Conservation (phyloP, 441 rosid species). For the Daphne laureola region DNA sequence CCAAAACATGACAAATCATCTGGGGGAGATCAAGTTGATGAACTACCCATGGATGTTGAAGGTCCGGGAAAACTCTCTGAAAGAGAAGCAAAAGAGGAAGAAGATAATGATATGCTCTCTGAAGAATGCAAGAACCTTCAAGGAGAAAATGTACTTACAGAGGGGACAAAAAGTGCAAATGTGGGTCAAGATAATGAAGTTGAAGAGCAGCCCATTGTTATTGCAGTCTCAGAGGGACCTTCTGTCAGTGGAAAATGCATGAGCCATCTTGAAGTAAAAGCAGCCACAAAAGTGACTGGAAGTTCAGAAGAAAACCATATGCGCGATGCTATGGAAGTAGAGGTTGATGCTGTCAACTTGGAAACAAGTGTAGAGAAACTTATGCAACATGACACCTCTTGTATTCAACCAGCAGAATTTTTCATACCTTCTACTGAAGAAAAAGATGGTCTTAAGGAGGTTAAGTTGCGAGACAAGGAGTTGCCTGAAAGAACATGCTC, state of each 20-base stretch:
- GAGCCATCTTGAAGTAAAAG: conserved; percentile 23
- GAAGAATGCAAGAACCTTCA: conserved; percentile 17
- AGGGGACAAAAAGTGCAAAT: neutral
- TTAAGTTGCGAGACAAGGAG: conserved; percentile 3
- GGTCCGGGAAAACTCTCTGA: conserved; percentile 15
- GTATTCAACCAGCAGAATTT: conserved; percentile 15
- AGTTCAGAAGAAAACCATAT: conserved; percentile 19
- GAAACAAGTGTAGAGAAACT: conserved; percentile 37
- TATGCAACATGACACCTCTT: conserved; percentile 19
- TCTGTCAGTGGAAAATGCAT: conserved; percentile 17
- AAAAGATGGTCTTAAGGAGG: conserved; percentile 15
- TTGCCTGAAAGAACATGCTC: neutral
- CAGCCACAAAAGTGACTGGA: conserved; percentile 9
- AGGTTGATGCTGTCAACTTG: conserved; percentile 13
- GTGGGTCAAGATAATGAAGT: conserved; percentile 4
- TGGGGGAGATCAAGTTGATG: conserved; percentile 4
- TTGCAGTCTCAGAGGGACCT: conserved; percentile 13
- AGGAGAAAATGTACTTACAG: conserved; percentile 1
- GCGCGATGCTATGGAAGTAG: conserved; percentile 15
- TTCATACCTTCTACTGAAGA: conserved; percentile 23
- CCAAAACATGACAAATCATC: conserved; percentile 8
- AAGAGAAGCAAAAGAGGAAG: conserved; percentile 20
- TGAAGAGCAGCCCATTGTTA: conserved; percentile 15
- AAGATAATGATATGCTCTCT: conserved; percentile 15
- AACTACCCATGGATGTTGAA: conserved; percentile 14